Base-by-base conservation (phyloP, 257 asterid species). In the Gynochthodes officinalis region DNA sequence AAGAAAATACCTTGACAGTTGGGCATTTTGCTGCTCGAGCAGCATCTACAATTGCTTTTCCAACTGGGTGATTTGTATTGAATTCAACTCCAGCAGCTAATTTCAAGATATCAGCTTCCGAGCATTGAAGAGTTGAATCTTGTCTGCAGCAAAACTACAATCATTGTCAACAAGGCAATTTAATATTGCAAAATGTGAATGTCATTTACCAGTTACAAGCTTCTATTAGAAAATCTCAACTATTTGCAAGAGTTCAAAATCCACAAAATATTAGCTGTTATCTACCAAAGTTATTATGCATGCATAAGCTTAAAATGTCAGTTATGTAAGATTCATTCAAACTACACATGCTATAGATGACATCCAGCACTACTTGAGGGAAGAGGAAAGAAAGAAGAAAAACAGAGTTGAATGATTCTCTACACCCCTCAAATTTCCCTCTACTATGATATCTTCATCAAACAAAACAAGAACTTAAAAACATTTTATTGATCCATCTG, bases 51-150 rank as follows among this genome's bases (percentile, higher is more conserved):
- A 95, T 95, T 74, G 99, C 96, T 85, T 92, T 95, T 73, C 99
- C 99, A 69, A 95, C 90, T 70, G 99, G 99, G 82, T 95, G 99
- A 78, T 87, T 92, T 48, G 99, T 92, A 82, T 89, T 90, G 25
- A 91, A 86, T 82, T 95, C 99, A 74, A 95, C 97, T 77, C 96
- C 98, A 78, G 99, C 97, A 25, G 98, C 99, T 54, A 95, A 79
- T 84, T 79, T 86, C 82, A 95, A 78, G 75, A 95, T 76, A 55
- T 95, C 99, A 78, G 73, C 88, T 81, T 89, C 96, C 49, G 97
- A 90, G 96, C 96, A 92, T 61, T 75, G 78, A 76, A 75, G 76
- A 57, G 76, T 69, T 63, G 86, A 78, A 78, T 78, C 87, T 78
- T 58, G 69, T 79, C 97, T 91, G 97, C 85, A 86, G 54, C 62